phyloP scores from a whole-genome alignment of 768 basidiomycete species.

The Panaeolus cyanescens region DNA sequence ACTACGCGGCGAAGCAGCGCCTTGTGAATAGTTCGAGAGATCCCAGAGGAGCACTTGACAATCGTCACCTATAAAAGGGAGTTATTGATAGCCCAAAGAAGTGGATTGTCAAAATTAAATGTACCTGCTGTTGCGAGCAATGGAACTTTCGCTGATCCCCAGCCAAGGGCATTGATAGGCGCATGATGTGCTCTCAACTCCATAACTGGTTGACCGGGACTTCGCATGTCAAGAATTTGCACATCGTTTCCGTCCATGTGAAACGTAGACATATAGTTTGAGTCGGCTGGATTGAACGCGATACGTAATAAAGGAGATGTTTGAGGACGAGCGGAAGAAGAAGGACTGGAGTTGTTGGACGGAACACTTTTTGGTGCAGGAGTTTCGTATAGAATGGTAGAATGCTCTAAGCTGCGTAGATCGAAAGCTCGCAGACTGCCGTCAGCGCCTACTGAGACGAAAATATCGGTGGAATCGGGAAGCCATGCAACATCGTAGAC shows the following conservation, averaged over 20 bases:
- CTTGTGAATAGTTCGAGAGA: conserved; percentile 63
- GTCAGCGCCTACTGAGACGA: conserved; percentile 97
- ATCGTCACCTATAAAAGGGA: conserved; percentile 73
- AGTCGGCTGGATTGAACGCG: conserved; percentile 87
- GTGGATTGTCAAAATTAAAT: conserved; percentile 16
- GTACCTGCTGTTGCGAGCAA: conserved; percentile 86
- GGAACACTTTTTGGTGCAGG: conserved; percentile 75
- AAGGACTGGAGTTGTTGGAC: conserved; percentile 57
- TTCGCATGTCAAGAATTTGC: conserved; percentile 95
- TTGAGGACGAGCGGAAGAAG: conserved; percentile 64
- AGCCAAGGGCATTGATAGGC: conserved; percentile 85
- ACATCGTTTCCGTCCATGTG: conserved; percentile 91
- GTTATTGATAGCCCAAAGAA: conserved; percentile 8
- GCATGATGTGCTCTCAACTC: conserved; percentile 85
- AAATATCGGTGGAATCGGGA: conserved; percentile 93
- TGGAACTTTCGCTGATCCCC: conserved; percentile 85
- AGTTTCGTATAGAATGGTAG: conserved; percentile 96
- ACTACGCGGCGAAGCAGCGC: conserved; percentile 69
- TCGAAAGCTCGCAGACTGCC: conserved; percentile 97
- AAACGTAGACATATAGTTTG: conserved; percentile 97
- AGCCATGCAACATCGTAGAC: conserved; percentile 99
- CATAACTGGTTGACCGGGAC: conserved; percentile 92
- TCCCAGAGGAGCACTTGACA: conserved; percentile 96
- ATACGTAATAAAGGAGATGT: conserved; percentile 85
- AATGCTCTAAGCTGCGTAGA: conserved; percentile 93